Base-by-base conservation (phyloP, 1,284 basidiomycete species). In the Agaricales sp. region DNA sequence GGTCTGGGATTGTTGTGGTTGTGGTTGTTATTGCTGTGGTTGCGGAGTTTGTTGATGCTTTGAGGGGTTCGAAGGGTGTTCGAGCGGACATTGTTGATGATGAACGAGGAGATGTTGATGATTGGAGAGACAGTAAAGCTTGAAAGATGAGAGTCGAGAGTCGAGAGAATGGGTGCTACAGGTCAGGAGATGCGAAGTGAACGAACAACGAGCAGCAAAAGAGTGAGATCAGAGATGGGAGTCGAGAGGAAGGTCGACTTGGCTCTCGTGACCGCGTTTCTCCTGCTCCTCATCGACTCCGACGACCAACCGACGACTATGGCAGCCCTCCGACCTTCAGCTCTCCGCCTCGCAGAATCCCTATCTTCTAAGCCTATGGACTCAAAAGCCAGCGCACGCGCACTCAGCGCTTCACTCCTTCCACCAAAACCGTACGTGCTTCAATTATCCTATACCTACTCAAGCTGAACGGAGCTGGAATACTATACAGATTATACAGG, bases 401-500 rank as follows among this genome's bases (percentile, higher is more conserved):
- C 81, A 57, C 77, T 83, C 2, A 84, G 81, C 52, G 76, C 81
- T 2, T 71, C 85, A 8, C 72, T 93, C 25, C 75, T 92, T 8
- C 89, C 90, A 13, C 91, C 92, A 20, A 74, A 88, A 56, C 85
- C 90, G 86, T 90, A 57, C 58, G 78, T 58, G 21, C 61, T 61
- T 45, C 46, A 23, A n/a, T 19, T 12, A 43, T 30, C 39, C 47
- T 44, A 25, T 35, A 41, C 13, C 41, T 8, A 14, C 23, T 38
- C 39, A 20, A 23, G 37, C 25, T 20, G 21, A n/a, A 45, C 30
- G 46, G n/a, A n/a, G n/a, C n/a, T n/a, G n/a, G n/a, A n/a, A n/a
- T n/a, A n/a, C n/a, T n/a, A n/a, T 47, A 44, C 26, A 93, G 90
- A 19, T 68, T 96, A 21, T 93, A 87, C 63, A 81, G 92, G 43